Percentiles rank a stretch among this genome's conserved stretches.
phyloP scores from a whole-genome alignment of 768 basidiomycete species.

The Brasilioporus rufonigricans region DNA sequence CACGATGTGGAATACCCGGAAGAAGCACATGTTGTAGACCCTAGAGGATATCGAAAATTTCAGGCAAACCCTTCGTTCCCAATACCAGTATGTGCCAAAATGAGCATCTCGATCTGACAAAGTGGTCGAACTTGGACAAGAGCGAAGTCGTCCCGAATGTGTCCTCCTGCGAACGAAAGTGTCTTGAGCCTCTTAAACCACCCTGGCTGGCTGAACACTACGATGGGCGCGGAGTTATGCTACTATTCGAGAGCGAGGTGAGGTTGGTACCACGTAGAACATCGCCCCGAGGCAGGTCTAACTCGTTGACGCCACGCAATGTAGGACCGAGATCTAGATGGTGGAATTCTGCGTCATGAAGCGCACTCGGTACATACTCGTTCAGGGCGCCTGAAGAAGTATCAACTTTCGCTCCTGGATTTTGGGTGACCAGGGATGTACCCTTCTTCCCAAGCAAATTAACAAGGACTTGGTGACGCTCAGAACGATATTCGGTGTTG shows the following conservation, averaged over 20 bases:
- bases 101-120: constrained; percentile 45
- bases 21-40: constrained; percentile 5
- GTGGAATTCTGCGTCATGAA: constrained; percentile 46
- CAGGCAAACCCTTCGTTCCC: constrained; percentile 59
- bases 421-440: constrained; percentile 1
- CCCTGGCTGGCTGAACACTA: constrained; percentile 51
- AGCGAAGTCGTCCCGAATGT: constrained; percentile 44
- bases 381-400: constrained; percentile 47
- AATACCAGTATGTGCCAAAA: constrained; percentile 52
- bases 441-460: constrained; percentile 27
- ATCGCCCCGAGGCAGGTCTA: constrained; percentile 46
- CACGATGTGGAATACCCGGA: constrained; percentile 56
- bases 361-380: constrained; percentile 39
- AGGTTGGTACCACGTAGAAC: constrained; percentile 40
- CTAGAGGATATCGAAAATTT: not conserved
- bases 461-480: constrained; percentile 41
- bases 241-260: not conserved
- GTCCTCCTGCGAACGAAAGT: constrained; percentile 48
- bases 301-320: constrained; percentile 44
- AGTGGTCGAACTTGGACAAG: constrained; percentile 53
- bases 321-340: constrained; percentile 47
- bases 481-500: not conserved
- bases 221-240: not conserved
- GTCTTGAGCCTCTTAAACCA: constrained; percentile 50
- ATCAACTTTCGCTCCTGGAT: not conserved